Evolutionary conservation across 108 stramenopile genomes (phyloP), one percentile per base, ranked within the genome.

Genomic region (Schizochytrium sp.): DNA sequence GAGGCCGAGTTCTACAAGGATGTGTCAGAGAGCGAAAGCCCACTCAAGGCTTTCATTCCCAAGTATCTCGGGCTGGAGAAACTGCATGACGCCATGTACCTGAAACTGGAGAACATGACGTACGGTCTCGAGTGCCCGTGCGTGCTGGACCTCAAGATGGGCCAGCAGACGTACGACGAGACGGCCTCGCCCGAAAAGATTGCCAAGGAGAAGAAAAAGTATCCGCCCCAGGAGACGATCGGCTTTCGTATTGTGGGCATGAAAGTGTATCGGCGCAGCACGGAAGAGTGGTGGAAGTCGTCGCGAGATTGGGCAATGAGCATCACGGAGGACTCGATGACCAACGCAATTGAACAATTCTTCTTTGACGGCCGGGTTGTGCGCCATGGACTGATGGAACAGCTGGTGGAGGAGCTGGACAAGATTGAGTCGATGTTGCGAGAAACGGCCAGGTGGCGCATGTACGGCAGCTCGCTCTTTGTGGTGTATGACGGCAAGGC

Each of bases 131-230:
- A 57, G 19, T 6, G 58, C 25, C 58, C 87, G 25, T 87, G 87
- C 58, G 29, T 87, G 16, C 87, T 87, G 58, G 87, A 87, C 43
- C 57, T 87, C 57, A 87, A 87, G 58, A 58, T 87, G 57, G 87
- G 87, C 87, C 87, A 58, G 87, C 87, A 43, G 19, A 58, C 57
- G 18, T 87, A 87, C 58, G 87, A 87, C 28, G 87, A 58, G 57
- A 87, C 57, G 16, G 87, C 87, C 16, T 34, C 57, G 21, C 23
- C 23, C 25, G 87, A 87, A 19, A 87, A 87, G 87, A 58, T 34
- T 5, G 87, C 23, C 57, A 29, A 23, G 34, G 87, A 87, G 87
- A 57, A 58, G 57, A 57, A 87, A 58, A 87, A 87, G 87, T 87
- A 87, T 4, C 87, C 87, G 6, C 57, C 55, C 14, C 87, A 87